Evolutionary conservation across 1,284 basidiomycete species (phyloP), one percentile per base, ranked within the genome.

Genomic region (Ceratobasidium sp.): DNA sequence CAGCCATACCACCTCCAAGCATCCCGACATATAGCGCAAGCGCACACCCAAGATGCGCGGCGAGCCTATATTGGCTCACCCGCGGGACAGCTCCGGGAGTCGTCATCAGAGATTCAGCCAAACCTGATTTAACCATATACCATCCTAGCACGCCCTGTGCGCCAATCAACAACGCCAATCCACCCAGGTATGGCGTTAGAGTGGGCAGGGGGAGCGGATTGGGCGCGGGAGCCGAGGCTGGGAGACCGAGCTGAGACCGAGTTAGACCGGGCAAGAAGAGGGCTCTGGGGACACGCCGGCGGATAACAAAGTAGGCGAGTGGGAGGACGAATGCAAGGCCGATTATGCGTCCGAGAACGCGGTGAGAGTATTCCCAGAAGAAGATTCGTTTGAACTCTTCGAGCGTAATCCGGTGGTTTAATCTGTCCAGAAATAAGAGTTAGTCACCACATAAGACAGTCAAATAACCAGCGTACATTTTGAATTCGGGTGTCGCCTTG

Each of bases 121-220:
- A 86, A 0, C 98, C 98, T 11, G 95, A 97, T 81, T 98, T 94
- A 76, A 99, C 98, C 98, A 99, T 99, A 86, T 98, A 98, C 98
- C 98, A 99, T 33, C 98, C 98, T 24, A 99, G 87, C 19, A 90
- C 89, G 50, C 98, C 98, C 82, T 99, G 95, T 44, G 91, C 91
- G 29, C 95, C 97, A 69, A 99, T 92, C 59, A 98, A 89, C 0
- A 90, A 82, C 0, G 91, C 92, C 77, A 98, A 87, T 1, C 89
- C 90, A 15, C 88, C 82, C 33, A 98, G 87, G 77, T 90, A 90
- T 33, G 84, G 82, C 1, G 91, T 88, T 71, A 95, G 86, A 0
- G 87, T 82, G 4, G 85, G 84, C 5, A 63, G 29, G 6, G 71
- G 71, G 17, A 73, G 71, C n/a, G 71, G 71, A 50, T 73, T 73